Conservation (phyloP, 2,329 filamentous ascomycete species). For the Colletotrichum sp. region DNA sequence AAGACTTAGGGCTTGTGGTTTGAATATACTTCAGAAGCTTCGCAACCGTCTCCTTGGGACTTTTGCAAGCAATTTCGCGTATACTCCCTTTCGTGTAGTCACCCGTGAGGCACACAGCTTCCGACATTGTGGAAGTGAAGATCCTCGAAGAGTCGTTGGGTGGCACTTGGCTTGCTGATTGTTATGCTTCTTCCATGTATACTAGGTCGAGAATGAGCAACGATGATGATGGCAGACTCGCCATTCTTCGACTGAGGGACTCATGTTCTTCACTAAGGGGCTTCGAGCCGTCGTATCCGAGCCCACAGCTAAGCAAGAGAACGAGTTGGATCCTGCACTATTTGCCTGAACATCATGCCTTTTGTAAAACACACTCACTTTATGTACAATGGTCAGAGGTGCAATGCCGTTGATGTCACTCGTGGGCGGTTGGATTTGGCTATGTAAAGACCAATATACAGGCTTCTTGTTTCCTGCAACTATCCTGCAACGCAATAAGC, state of each 20-base stretch:
- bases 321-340: too few species aligned
- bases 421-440: too few species aligned
- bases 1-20: neutral
- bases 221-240: rapidly evolving
- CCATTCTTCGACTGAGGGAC: rapidly evolving
- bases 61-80: neutral
- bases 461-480: too few species aligned
- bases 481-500: rapidly evolving
- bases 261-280: rapidly evolving
- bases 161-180: rapidly evolving
- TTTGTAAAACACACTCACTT: too few species aligned
- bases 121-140: neutral
- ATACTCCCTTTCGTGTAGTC: neutral
- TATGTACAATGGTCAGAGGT: too few species aligned
- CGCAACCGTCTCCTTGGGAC: neutral
- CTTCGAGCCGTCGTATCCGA: neutral
- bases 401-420: too few species aligned
- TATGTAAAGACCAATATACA: neutral
- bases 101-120: rapidly evolving
- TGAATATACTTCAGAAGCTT: neutral
- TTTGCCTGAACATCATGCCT: too few species aligned
- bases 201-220: neutral
- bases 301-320: too few species aligned
- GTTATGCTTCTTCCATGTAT: rapidly evolving
- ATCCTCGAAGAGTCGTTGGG: neutral